These are phyloP conservation scores for Alternaria gaisen DNA, from an alignment of 2,329 filamentous ascomycete species.

Conservation along the genomic window DNA sequence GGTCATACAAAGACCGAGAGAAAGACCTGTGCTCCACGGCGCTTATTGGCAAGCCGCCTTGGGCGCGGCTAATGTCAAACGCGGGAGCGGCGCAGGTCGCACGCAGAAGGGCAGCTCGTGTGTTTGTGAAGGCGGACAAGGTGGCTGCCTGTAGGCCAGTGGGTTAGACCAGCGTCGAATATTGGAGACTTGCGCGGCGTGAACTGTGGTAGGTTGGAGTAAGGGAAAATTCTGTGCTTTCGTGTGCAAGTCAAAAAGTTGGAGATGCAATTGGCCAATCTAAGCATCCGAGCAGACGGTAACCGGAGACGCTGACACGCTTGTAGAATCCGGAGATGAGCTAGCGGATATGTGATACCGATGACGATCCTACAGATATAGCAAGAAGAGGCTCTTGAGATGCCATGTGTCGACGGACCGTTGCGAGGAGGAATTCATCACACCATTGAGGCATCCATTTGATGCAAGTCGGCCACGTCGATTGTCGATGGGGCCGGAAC, in stretches of 20 bases:
- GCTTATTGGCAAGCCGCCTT: slow-evolving; percentile 15
- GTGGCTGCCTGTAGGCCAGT: slow-evolving; percentile 9
- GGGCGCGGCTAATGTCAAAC: slow-evolving; percentile 29
- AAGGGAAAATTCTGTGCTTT: slow-evolving; percentile 2
- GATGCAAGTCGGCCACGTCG: slow-evolving; percentile 42
- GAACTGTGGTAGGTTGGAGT: slow-evolving; percentile 10
- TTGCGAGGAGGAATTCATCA: slow-evolving; percentile 8
- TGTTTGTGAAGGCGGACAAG: slow-evolving; percentile 7
- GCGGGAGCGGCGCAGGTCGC: slow-evolving; percentile 22
- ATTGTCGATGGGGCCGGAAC: slow-evolving; percentile 18
- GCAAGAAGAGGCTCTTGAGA: slow-evolving; percentile 17
- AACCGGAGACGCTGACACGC: slow-evolving; percentile 17
- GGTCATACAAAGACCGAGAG: slow-evolving; percentile 12
- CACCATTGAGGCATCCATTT: slow-evolving; percentile 19
- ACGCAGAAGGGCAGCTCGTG: slow-evolving; percentile 9
- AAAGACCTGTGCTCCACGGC: slow-evolving; percentile 13
- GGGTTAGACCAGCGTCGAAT: background rate
- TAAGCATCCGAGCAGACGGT: slow-evolving; percentile 24
- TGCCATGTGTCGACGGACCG: slow-evolving; percentile 8
- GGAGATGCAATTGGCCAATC: slow-evolving; percentile 14
- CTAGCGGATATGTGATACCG: slow-evolving; percentile 16
- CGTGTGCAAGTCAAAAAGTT: background rate
- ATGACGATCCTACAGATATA: slow-evolving; percentile 5
- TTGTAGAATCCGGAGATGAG: slow-evolving; percentile 18
- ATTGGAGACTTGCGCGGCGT: slow-evolving; percentile 5